Evolutionary conservation across 306 rosid species (phyloP).

Genomic region (Quercus mongolica): DNA sequence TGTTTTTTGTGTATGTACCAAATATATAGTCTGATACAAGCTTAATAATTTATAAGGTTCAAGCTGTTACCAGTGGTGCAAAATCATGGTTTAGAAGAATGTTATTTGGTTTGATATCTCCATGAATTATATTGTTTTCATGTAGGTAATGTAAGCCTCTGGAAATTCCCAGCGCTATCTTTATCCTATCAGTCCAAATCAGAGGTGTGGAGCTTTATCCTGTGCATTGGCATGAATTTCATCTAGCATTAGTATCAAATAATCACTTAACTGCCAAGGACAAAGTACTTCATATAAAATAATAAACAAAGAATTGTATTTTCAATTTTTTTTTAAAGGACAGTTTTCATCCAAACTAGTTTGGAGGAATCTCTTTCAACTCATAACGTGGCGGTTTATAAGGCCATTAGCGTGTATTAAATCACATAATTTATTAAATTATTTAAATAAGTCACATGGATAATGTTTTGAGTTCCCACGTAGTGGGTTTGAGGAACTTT

Average conservation of each 20-base stretch:
- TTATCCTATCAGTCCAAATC: slow-evolving; percentile 64
- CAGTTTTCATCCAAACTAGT: too few species aligned
- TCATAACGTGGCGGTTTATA: too few species aligned
- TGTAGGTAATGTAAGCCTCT: slow-evolving; percentile 72
- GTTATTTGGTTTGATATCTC: slow-evolving; percentile 72
- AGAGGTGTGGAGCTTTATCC: slow-evolving; percentile 44
- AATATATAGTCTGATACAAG: not conserved
- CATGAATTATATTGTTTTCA: slow-evolving; percentile 65
- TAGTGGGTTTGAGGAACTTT: too few species aligned
- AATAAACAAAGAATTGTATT: not conserved
- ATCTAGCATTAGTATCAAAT: not conserved
- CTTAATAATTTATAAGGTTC: slow-evolving; percentile 15
- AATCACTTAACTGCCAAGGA: too few species aligned
- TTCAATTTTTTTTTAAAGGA: not conserved
- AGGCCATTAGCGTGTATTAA: too few species aligned
- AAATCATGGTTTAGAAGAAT: slow-evolving; percentile 77
- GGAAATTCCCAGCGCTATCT: slow-evolving; percentile 58
- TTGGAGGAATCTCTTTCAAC: too few species aligned
- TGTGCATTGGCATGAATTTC: slow-evolving; percentile 33
- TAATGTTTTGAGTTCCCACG: too few species aligned
- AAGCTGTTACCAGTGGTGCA: slow-evolving; percentile 57
- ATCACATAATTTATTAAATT: too few species aligned
- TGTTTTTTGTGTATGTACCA: not conserved
- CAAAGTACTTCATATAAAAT: not conserved
- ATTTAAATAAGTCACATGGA: too few species aligned